Percentiles rank a stretch among this genome's conserved stretches.
Conservation (phyloP, 1,139 yeast species). For the Suzukiozyma palmioleophila region DNA sequence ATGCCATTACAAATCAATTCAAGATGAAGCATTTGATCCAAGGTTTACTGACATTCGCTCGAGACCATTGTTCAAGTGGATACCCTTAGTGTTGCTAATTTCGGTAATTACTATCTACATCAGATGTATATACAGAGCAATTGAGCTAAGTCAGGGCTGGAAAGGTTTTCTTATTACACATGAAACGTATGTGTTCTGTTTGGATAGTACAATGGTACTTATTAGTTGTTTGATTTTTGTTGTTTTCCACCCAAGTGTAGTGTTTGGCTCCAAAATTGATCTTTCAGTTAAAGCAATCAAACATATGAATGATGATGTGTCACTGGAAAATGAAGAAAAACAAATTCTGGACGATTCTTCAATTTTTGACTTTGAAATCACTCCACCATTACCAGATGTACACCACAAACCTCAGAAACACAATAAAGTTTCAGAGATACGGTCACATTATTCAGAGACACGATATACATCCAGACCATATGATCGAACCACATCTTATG, state of each 20-base stretch:
- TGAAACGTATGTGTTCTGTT: constrained; percentile 22
- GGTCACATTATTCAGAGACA: not conserved
- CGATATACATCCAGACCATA: not conserved
- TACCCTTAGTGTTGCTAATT: constrained; percentile 20
- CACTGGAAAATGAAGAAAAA: constrained; percentile 1
- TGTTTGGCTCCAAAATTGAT: constrained; percentile 19
- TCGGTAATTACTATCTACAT: constrained; percentile 22
- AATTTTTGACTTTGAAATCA: not conserved
- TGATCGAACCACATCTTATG: not conserved
- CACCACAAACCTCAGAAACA: not conserved
- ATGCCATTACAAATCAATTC: constrained; percentile 9
- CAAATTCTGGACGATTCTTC: not conserved
- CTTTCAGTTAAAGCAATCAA: constrained; percentile 11
- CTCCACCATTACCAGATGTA: not conserved
- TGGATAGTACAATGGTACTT: constrained; percentile 25
- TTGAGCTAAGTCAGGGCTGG: constrained; percentile 33
- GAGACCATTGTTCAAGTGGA: constrained; percentile 16
- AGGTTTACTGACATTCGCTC: constrained; percentile 13
- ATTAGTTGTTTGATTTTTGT: constrained; percentile 17
- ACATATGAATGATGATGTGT: not conserved
- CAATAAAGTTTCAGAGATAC: not conserved
- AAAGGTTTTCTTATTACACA: constrained; percentile 29
- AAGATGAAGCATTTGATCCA: constrained; percentile 18
- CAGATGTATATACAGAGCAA: constrained; percentile 29
- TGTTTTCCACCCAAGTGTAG: constrained; percentile 23